Base-by-base conservation (phyloP, 768 basidiomycete species). In the Leccinum barrowsii region DNA sequence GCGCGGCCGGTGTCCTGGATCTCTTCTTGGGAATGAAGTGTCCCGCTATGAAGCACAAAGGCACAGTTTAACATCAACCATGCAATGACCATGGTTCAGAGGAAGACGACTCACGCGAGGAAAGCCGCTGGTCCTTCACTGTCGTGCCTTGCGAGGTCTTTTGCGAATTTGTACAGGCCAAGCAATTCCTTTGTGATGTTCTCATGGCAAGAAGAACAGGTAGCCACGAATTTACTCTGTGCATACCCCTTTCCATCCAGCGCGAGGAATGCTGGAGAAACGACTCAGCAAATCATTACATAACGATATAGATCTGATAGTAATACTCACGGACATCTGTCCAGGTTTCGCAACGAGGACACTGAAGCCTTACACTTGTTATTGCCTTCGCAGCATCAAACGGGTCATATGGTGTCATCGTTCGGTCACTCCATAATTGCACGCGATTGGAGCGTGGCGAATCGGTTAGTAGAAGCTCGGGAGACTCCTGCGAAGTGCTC, bases 181-280 rank as follows among this genome's bases (percentile, higher is more conserved):
- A 82, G 69, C 7, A 60, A 54, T 19, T 78, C 72, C 59, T 73
- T 78, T 2, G 70, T 80, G 22, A 84, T 77, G 0, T 35, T 51
- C 47, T 68, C 62, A 0, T 35, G 22, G 55, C 82, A 84, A 6
- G 22, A n/a, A 4, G 53, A 30, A 56, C 83, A 84, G 12, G 7
- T 7, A 0, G 61, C 40, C 3, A 12, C 52, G 55, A 84, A 84
- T 2, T 64, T 64, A 7, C 69, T 70, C 59, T 84, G 83, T 4
- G 78, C 66, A 59, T 83, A 84, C 0, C 83, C 83, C 0, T 66
- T 73, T 3, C 78, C 81, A 0, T 65, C 50, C 0, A 59, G 54
- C 3, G 67, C 73, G 54, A 80, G 63, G 47, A 77, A 76, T 2
- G 75, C 81, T 83, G 37, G 44, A 17, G 10, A 11, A 10, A 44